These are phyloP conservation scores for Helenozyma rhizophorensis DNA, from an alignment of 805 yeast genomes.

Conservation along the genomic window DNA sequence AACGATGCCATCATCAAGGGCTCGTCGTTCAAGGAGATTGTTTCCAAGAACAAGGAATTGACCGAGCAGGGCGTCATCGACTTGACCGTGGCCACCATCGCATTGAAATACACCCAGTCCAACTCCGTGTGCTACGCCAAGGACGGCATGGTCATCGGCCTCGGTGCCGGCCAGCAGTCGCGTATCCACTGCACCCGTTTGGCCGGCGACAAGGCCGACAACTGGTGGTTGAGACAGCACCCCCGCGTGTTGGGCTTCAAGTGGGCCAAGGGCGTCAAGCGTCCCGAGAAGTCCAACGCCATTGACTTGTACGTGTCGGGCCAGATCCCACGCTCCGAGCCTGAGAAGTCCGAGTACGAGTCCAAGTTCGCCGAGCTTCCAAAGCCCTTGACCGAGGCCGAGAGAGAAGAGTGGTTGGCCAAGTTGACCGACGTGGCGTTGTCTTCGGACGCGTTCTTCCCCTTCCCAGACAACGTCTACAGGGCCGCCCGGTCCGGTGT, in stretches of 20 bases:
- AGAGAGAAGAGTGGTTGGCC: constrained; percentile 81
- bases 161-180: constrained; percentile 99
- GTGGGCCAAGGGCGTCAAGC: constrained; percentile 98
- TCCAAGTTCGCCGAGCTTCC: constrained; percentile 84
- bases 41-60: constrained; percentile 78
- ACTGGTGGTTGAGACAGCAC: constrained; percentile 99
- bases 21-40: constrained; percentile 86
- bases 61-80: constrained; percentile 92
- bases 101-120: constrained; percentile 95
- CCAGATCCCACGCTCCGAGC: constrained; percentile 87
- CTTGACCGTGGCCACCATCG: constrained; percentile 94
- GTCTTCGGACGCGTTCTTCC: constrained; percentile 99
- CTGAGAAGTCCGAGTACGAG: constrained; percentile 90
- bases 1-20: constrained; percentile 95
- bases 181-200: constrained; percentile 98
- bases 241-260: constrained; percentile 87
- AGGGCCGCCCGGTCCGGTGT: constrained; percentile 97
- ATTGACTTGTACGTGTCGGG: constrained; percentile 89
- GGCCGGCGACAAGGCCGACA: constrained; percentile 99
- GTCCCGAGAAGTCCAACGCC: constrained; percentile 98
- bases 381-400: constrained; percentile 72
- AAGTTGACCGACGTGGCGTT: constrained; percentile 83
- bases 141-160: constrained; percentile 98
- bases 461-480: constrained; percentile 98
- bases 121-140: constrained; percentile 98